A percentile compares a stretch with the other conserved stretches of the same genome.
These are phyloP conservation scores for Boletus patriciae DNA, from an alignment of 768 basidiomycete species.

Conservation along the genomic window DNA sequence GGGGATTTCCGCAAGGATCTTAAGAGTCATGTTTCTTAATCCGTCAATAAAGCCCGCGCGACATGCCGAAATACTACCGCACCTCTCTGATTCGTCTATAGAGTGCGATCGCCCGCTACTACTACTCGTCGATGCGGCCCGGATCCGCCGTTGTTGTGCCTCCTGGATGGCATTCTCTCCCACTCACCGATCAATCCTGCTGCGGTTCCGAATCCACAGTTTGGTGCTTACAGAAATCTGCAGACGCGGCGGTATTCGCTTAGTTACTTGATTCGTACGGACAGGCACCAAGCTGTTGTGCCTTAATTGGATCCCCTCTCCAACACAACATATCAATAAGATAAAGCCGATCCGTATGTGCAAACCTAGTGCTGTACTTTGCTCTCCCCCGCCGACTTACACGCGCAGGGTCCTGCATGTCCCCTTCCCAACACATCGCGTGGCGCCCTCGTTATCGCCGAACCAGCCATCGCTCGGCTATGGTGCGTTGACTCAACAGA, in stretches of 20 bases:
- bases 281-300: neutral
- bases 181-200: neutral
- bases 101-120: neutral
- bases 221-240: neutral
- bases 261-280: neutral
- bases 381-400: neutral
- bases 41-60: neutral
- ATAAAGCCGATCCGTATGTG: neutral
- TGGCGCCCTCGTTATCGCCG: neutral
- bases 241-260: no score
- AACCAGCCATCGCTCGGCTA: neutral
- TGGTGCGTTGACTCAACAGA: neutral
- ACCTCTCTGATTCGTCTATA: neutral
- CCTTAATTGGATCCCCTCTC: neutral
- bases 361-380: neutral
- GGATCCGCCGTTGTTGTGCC: neutral
- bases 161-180: neutral
- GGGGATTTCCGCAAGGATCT: neutral
- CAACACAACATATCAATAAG: neutral
- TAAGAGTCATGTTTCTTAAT: neutral
- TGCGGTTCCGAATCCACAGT: no score
- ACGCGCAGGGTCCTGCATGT: conserved; percentile 1
- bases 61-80: neutral
- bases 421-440: neutral
- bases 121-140: neutral